phyloP scores from a whole-genome alignment of 1,284 basidiomycete species.

The Rhodotorula glutinis region DNA sequence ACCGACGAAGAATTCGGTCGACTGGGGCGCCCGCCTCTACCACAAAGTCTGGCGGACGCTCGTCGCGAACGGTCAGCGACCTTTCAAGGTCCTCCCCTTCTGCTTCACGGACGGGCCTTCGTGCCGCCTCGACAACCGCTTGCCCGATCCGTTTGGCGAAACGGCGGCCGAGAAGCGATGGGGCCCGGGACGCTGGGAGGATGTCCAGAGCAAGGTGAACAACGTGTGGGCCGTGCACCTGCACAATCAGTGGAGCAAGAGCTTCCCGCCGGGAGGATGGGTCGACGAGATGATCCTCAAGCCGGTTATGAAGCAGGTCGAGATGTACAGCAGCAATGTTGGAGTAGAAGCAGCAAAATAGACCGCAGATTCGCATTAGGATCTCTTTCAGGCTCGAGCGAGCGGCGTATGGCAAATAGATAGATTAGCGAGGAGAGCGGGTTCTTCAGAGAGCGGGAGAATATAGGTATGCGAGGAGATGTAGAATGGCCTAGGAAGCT shows the following conservation, averaged over 20 bases:
- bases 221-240: conserved; percentile 81
- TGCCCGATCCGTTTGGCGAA: conserved; percentile 76
- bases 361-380: background rate
- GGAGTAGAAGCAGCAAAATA: background rate
- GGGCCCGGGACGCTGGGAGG: conserved; percentile 59
- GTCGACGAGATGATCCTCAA: conserved; percentile 33
- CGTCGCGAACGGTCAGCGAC: conserved; percentile 64
- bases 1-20: conserved; percentile 73
- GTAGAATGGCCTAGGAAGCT: too few relatives aligned
- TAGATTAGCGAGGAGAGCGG: too few relatives aligned
- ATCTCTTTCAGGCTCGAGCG: background rate
- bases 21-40: conserved; percentile 89
- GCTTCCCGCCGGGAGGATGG: conserved; percentile 73
- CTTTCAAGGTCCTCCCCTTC: conserved; percentile 86
- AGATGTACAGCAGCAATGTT: conserved; percentile 2
- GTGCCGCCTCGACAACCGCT: conserved; percentile 81
- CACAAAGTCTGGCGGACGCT: conserved; percentile 80
- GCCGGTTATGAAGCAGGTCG: conserved; percentile 9
- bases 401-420: too few relatives aligned
- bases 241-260: conserved; percentile 88
- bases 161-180: conserved; percentile 57
- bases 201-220: conserved; percentile 62
- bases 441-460: too few relatives aligned
- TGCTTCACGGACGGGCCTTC: conserved; percentile 86
- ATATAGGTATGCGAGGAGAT: background rate